Evolutionary conservation across 1,139 yeast species (phyloP), one percentile per base, ranked within the genome.

Genomic region (Suhomyces anneliseae): DNA sequence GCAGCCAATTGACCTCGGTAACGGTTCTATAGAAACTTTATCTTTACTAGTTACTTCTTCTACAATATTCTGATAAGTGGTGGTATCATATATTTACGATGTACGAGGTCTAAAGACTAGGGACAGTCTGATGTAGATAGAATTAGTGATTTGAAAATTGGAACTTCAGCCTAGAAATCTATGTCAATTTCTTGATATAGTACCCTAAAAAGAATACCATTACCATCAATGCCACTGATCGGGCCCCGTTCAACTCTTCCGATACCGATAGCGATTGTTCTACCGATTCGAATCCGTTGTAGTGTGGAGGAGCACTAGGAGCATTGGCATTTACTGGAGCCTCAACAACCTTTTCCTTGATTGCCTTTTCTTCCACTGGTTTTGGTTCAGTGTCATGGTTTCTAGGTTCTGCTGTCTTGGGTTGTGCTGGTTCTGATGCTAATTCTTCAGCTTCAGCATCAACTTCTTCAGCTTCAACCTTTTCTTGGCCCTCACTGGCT

Each of bases 201-300:
- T 49, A 49, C 1, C 52, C 52, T 33, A 49, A 42, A 19, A 47
- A 38, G 26, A 49, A 42, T 10, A 47, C 50, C 40, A 44, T 32
- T 27, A 49, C 43, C 42, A 48, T 46, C 33, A 49, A 34, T 7
- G 49, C 50, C 14, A 49, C 43, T 4, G 49, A 44, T 32, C 36
- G 44, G n/a, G 45, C 45, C 8, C 50, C 54, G 38, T 50, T 44
- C 36, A 44, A 38, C 34, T 49, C 50, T 11, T 40, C 45, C 7
- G 48, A 46, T 24, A 43, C 49, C 14, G 48, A 43, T 15, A 47
- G 35, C 3, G 44, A 42, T 38, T 38, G 50, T 14, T 47, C 42
- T 1, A 45, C 46, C 9, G 45, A 37, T 4, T 44, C 46, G 8
- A 42, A 40, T 2, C 44, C 44, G 8, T 39, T 34, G 19, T 32